Base-by-base conservation (phyloP, 495 filamentous ascomycete species). In the Cairneyella variabilis region DNA sequence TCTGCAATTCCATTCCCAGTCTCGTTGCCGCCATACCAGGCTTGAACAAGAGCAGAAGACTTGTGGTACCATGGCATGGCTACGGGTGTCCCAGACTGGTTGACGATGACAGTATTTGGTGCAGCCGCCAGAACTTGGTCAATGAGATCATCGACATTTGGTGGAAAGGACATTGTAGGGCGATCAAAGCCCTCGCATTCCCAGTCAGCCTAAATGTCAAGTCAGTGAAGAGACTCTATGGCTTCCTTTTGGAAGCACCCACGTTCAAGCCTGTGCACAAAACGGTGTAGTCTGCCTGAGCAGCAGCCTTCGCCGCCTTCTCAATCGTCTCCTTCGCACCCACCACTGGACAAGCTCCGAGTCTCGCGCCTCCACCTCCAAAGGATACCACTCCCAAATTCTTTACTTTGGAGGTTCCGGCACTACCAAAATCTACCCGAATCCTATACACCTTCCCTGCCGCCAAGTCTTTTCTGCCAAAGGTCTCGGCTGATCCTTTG, bases 111-210 rank as follows among this genome's bases (percentile, higher is more conserved):
- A 9, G 84, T 75, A 51, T 82, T 79, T 28, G 83, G 75, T 56
- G 88, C 86, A 1, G 71, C 80, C 2, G 71, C 71, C 12, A 84
- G 69, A 2, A 88, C 78, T 11, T 71, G 68, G 30, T 70, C 60
- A 56, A 88, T 85, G 47, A 90, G 65, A 43, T 83, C 73, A 58
- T 88, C 79, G 56, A 76, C 78, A 38, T 76, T 75, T 0, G 80
- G 78, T 9, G 86, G 85, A 0, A 89, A 73, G 39, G 81, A 76
- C 83, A 89, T 87, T 53, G 76, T 71, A 18, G 78, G 71, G 34
- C 84, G 79, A 65, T 90, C 86, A 46, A 83, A 78, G 37, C 85
- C 84, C 63, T 89, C 86, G 17, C 79, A 82, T 65, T 90, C 86
- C 85, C 85, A 89, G 57, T 90, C 85, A 41, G 67, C 27, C 53